Evolutionary conservation across 176 grass and related monocot species (phyloP).

Genomic region (Triticum monococcum): DNA sequence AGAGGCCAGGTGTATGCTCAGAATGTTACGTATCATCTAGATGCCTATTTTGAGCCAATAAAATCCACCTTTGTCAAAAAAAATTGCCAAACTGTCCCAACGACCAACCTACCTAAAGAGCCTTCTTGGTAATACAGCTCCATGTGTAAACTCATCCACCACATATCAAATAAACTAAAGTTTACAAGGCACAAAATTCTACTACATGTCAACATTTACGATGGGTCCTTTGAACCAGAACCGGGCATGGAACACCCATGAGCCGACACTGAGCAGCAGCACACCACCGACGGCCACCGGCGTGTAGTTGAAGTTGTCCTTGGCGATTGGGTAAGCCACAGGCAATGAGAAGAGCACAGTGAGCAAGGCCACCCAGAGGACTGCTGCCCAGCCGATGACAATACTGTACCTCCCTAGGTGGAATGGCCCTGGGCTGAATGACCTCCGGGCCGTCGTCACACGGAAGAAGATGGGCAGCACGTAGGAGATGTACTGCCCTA

Average conservation of each 20-base stretch:
- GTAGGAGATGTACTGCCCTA: slow-evolving; percentile 82
- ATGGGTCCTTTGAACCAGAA: slow-evolving; percentile 78
- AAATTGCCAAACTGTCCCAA: too few species aligned
- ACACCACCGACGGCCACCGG: slow-evolving; percentile 62
- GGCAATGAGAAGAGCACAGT: slow-evolving; percentile 88
- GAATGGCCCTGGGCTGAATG: slow-evolving; percentile 64
- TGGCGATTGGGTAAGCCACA: slow-evolving; percentile 66
- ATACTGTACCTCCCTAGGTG: slow-evolving; percentile 67
- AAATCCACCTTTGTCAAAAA: too few species aligned
- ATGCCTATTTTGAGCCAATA: too few species aligned
- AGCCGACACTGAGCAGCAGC: slow-evolving; percentile 35
- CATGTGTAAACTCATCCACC: too few species aligned
- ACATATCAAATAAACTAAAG: too few species aligned
- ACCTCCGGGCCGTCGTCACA: slow-evolving; percentile 64
- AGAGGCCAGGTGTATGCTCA: too few species aligned
- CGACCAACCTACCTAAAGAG: too few species aligned
- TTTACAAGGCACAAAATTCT: background rate
- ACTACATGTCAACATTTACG: slow-evolving; percentile 49
- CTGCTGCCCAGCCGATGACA: slow-evolving; percentile 60
- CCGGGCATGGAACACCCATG: slow-evolving; percentile 51
- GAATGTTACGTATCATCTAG: too few species aligned
- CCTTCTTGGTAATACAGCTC: too few species aligned
- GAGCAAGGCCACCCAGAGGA: slow-evolving; percentile 82
- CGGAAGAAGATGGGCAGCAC: slow-evolving; percentile 80
- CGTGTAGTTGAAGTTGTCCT: slow-evolving; percentile 78